A percentile compares a stretch with the other conserved stretches of the same genome.
These are phyloP conservation scores for Rhododendron williamsianum DNA, from an alignment of 148 eudicot genomes.

Conservation along the genomic window DNA sequence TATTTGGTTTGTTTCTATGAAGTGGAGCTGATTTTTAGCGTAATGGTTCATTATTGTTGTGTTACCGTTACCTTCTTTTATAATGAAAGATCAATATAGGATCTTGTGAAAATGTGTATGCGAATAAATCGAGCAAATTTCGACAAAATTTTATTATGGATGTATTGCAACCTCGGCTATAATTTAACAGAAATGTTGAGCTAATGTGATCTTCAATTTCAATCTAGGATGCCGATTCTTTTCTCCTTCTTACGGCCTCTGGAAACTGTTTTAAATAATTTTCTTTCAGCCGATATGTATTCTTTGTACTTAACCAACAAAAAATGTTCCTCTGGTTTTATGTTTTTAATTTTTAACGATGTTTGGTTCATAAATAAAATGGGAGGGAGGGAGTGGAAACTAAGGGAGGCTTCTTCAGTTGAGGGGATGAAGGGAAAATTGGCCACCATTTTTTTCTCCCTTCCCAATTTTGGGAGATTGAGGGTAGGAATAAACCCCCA, in stretches of 20 bases:
- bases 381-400: neutral
- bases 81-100: neutral
- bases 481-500: neutral
- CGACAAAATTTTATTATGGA: neutral
- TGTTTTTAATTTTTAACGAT: neutral
- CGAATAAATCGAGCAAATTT: neutral
- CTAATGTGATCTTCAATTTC: neutral
- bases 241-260: neutral
- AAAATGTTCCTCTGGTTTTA: neutral
- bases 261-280: no score
- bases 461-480: neutral
- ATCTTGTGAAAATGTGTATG: neutral
- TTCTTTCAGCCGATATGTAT: neutral
- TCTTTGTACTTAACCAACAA: neutral
- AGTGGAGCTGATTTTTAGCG: neutral
- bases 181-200: neutral
- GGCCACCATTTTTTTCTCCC: neutral
- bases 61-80: neutral
- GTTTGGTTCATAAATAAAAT: neutral
- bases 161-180: neutral
- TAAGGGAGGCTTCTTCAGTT: neutral
- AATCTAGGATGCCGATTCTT: neutral
- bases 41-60: neutral
- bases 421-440: neutral
- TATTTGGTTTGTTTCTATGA: neutral